Base-by-base conservation (phyloP, 1,284 basidiomycete species). In the Caloboletus inedulis region DNA sequence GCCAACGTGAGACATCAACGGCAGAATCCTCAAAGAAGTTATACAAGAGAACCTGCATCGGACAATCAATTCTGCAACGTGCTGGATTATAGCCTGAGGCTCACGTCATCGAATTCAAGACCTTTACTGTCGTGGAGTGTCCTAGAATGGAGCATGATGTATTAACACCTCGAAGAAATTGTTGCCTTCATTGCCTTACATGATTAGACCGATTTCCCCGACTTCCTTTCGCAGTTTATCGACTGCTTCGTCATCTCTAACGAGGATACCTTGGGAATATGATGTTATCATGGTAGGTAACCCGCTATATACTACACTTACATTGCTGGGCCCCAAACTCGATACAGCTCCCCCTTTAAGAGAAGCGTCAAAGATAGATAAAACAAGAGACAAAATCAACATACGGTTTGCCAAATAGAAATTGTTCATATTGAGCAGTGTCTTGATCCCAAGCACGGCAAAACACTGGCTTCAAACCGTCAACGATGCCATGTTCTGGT, bases 41-140 rank as follows among this genome's bases (percentile, higher is more conserved):
- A 60, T 82, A 88, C 2, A 89, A 62, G 2, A 89, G 70, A 4
- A 89, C 86, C 84, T 88, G 59, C 10, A 39, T 52, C 34, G 25
- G 12, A 33, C 2, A 1, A 31, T 66, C 10, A 61, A 21, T 35
- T 31, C 4, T 31, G 5, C 14, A 40, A 14, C 12, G 4, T 2
- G 6, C 30, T 12, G 1, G 3, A n/a, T 47, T 10, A 21, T 19
- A 25, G 16, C 6, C 16, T 10, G 7, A 45, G 21, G 10, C 75
- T 50, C 54, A 85, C 84, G 52, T 88, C 85, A 57, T 87, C 78
- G 60, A 88, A 88, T 62, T 88, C 87, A 0, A 88, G 69, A 1
- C 87, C 87, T 64, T 89, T 89, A 73, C 80, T 82, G 47, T 89
- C 84, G 55, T 85, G 86, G 1, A 88, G 64, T 0, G 87, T 89